Conservation (phyloP, 495 filamentous ascomycete genomes). For the Chaetomium cochliodes region DNA sequence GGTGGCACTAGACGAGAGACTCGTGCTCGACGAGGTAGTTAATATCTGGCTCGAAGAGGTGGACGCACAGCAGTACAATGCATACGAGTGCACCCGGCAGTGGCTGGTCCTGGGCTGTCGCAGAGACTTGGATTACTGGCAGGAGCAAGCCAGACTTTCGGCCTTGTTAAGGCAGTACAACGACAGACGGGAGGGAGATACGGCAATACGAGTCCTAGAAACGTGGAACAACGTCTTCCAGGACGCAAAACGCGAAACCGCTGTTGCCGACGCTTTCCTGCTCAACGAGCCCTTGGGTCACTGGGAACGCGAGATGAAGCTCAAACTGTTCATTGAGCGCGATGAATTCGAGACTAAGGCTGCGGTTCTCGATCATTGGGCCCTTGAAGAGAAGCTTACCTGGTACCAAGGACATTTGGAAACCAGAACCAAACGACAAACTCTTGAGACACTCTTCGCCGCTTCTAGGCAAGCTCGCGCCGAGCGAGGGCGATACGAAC, state of each 20-base stretch:
- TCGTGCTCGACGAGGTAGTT: constrained; percentile 33
- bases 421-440: constrained; percentile 17
- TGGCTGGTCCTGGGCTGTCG: constrained; percentile 20
- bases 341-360: constrained; percentile 24
- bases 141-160: constrained; percentile 30
- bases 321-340: constrained; percentile 22
- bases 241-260: background rate
- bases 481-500: constrained; percentile 10
- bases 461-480: constrained; percentile 10
- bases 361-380: constrained; percentile 28
- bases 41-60: constrained; percentile 37
- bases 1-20: constrained; percentile 29
- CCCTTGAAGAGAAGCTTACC: constrained; percentile 27
- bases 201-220: constrained; percentile 17
- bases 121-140: constrained; percentile 27
- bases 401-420: constrained; percentile 28
- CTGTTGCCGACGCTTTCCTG: constrained; percentile 25
- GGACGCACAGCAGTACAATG: constrained; percentile 25
- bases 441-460: constrained; percentile 14
- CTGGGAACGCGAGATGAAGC: constrained; percentile 32
- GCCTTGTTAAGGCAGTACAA: constrained; percentile 25
- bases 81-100: constrained; percentile 23
- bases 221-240: constrained; percentile 20
- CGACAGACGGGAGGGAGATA: constrained; percentile 14
- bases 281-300: constrained; percentile 22